Evolutionary conservation across 192 early-diverging fungal genomes (phyloP), one percentile per base, ranked within the genome.

Genomic region (Entomortierella beljakovae): DNA sequence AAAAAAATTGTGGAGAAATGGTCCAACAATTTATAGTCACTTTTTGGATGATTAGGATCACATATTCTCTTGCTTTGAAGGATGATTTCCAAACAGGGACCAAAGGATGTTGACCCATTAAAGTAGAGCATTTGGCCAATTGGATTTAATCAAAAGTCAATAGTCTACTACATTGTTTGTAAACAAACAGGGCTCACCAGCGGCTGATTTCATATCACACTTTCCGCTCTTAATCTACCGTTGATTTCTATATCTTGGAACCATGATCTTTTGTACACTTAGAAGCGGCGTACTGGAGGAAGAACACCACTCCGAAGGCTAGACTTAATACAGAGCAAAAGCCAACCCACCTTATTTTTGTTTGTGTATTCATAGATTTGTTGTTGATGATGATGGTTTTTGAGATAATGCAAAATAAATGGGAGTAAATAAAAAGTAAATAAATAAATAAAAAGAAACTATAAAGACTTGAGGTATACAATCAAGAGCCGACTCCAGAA

Each of bases 1-100:
- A 49, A 76, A 65, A 40, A 61, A 57, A 37, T 28, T 70, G 72
- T 57, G 69, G 73, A 33, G 65, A 62, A 63, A 20, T 34, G 22
- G 31, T 25, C 22, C 46, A 46, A 10, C 43, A 60, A 61, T 74
- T 74, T 72, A 72, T 72, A 72, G 32, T 38, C 43, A 51, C 57
- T 28, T 28, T 26, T n/a, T 1, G 37, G 20, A 56, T 54, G n/a
- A 25, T 22, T 56, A 34, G 23, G 50, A 1, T 16, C 49, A 50
- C 10, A 5, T 6, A 16, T 22, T 25, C n/a, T 16, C n/a, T 15
- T 8, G 50, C 22, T 8, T 26, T 29, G 28, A 7, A 9, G 53
- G 53, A 54, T 54, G 53, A 29, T 29, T 54, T 54, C 53, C 53
- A 29, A 10, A 10, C 22, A 11, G 4, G 28, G 53, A 26, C 53